Evolutionary conservation across 2,329 filamentous ascomycete genomes (phyloP), one percentile per base, ranked within the genome.

Genomic region (Fusarium xyrophilum): DNA sequence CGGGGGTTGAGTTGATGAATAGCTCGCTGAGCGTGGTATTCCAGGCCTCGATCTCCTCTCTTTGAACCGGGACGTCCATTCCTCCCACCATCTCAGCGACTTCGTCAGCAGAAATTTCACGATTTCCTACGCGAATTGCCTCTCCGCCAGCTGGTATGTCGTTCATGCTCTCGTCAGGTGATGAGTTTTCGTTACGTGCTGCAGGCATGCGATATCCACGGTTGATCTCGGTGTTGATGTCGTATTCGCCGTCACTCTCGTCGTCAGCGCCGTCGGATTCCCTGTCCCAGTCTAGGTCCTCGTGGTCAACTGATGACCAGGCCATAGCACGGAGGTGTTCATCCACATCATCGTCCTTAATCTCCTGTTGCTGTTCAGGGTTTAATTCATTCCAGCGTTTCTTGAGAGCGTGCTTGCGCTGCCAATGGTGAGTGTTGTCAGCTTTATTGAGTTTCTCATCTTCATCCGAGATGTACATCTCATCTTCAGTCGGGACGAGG

Each of bases 391-490:
- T 46, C 79, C 82, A 86, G 7, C 77, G 77, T 56, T 79, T 80
- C 76, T 85, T 85, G 64, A 80, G 74, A 33, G 77, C 78, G 56
- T 85, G 82, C 69, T 79, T 80, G 33, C 73, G 77, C 70, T 77
- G 76, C 83, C 83, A 85, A 71, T 82, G 79, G 54, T 64, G 69
- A 28, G 55, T 73, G 9, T 73, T 79, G 63, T 79, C 78, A 42
- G 77, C 70, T 44, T 76, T 67, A 10, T 57, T 65, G 25, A 80
- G 70, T 28, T 72, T 71, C 36, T 71, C 61, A 30, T 84, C 83
- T 46, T 82, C 79, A 70, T 87, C 83, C 14, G 78, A 80, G 72
- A 88, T 81, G 72, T 85, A 84, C 68, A 84, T 80, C 73, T 87
- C 82, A 50, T 84, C 81, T 51, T 81, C 76, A 13, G 77, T 80